Percentiles rank a stretch among this genome's conserved stretches.
Evolutionary conservation across 2,329 filamentous ascomycete genomes (phyloP).

Genomic region (Ceratocystiopsis sp.): DNA sequence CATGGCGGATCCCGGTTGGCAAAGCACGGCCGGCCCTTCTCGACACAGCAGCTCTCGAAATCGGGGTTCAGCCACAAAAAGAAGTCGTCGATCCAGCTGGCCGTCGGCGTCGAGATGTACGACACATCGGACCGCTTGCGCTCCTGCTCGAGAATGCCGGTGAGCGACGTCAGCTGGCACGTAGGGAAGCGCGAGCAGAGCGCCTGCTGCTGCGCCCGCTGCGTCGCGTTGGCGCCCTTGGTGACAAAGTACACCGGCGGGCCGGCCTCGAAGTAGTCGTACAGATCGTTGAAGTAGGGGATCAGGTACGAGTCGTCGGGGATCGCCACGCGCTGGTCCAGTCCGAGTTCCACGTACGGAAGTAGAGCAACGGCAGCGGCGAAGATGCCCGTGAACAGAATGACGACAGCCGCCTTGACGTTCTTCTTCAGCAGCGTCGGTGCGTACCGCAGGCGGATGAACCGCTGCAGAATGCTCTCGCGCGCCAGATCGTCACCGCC

Average conservation of each 20-base stretch:
- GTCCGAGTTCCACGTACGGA: conserved; percentile 67
- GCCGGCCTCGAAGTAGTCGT: conserved; percentile 77
- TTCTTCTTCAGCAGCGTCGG: conserved; percentile 65
- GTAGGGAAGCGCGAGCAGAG: conserved; percentile 84
- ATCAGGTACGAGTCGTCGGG: conserved; percentile 91
- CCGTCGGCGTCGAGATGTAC: conserved; percentile 73
- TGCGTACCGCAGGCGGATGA: conserved; percentile 83
- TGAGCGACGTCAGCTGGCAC: conserved; percentile 66
- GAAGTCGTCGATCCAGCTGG: conserved; percentile 95
- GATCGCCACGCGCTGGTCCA: conserved; percentile 89
- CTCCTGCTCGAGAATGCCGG: conserved; percentile 86
- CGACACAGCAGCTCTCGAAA: conserved; percentile 55
- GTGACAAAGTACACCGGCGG: conserved; percentile 96
- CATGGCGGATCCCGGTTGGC: conserved; percentile 58
- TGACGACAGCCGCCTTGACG: conserved; percentile 58
- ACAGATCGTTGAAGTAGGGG: conserved; percentile 89
- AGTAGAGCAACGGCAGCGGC: conserved; percentile 71
- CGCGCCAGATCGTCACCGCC: conserved; percentile 60
- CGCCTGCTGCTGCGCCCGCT: conserved; percentile 60
- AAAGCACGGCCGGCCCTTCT: conserved; percentile 61
- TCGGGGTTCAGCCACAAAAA: conserved; percentile 91
- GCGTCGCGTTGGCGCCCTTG: conserved; percentile 59
- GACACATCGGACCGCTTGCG: conserved; percentile 76
- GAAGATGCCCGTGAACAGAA: conserved; percentile 75
- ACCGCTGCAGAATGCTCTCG: conserved; percentile 66